Percentiles rank a stretch among this genome's conserved stretches.
Evolutionary conservation across 1,139 yeast species (phyloP).

Genomic region (Candida smagusa): DNA sequence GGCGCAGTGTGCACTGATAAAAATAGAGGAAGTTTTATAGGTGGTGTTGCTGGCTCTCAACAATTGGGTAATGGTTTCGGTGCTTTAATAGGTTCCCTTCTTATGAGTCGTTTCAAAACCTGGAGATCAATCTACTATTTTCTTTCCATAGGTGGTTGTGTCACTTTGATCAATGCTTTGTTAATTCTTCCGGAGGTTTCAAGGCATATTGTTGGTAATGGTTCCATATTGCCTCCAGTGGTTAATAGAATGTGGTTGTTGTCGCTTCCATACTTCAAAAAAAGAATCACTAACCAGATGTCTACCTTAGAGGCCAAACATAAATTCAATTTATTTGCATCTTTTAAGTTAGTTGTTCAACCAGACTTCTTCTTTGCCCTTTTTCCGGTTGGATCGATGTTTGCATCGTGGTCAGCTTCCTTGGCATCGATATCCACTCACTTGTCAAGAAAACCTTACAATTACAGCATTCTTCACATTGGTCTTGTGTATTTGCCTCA

Average conservation of each 20-base stretch:
- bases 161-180: constrained; percentile 21
- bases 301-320: constrained; percentile 20
- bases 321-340: constrained; percentile 23
- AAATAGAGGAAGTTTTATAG: constrained; percentile 40
- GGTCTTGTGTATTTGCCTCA: constrained; percentile 41
- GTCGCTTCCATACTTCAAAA: constrained; percentile 21
- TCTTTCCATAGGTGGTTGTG: constrained; percentile 37
- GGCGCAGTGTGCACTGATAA: constrained; percentile 38
- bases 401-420: constrained; percentile 37
- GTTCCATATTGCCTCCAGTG: constrained; percentile 27
- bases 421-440: constrained; percentile 31
- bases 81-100: constrained; percentile 37
- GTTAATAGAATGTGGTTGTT: constrained; percentile 24
- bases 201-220: constrained; percentile 37
- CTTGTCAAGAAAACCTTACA: constrained; percentile 27
- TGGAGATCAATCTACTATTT: constrained; percentile 42
- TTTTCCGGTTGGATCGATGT: constrained; percentile 33
- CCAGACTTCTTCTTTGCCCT: constrained; percentile 23
- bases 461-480: constrained; percentile 33
- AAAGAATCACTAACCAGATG: constrained; percentile 25
- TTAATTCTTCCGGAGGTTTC: constrained; percentile 35
- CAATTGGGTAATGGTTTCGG: constrained; percentile 41
- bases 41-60: constrained; percentile 33
- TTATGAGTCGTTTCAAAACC: constrained; percentile 24
- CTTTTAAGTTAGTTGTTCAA: constrained; percentile 27